Evolutionary conservation across 1,284 basidiomycete species (phyloP), one percentile per base, ranked within the genome.

Genomic region (Rhodotorula sp.): DNA sequence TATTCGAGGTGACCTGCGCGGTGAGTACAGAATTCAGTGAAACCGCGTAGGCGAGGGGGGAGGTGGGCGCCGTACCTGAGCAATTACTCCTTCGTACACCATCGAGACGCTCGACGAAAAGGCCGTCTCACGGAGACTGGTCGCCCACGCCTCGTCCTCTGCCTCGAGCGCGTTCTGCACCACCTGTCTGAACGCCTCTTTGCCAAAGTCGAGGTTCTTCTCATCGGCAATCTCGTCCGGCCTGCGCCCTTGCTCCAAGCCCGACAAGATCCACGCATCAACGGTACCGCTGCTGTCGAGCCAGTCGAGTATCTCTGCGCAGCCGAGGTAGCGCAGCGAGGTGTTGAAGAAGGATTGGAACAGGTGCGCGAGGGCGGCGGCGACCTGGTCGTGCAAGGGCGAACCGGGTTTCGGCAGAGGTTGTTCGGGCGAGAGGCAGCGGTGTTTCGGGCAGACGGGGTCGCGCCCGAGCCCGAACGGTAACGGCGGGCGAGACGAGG

Each of bases 331-430:
- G 24, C 71, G 68, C 20, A 75, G 60, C 20, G 62, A 67, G 20
- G 73, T 75, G 6, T 62, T 44, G 65, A 70, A 72, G 67, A 75
- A 75, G 37, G 73, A 73, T 55, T 68, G 62, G 58, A 73, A 75
- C 33, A 75, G 64, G 24, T 64, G 56, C 29, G 65, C 63, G 54
- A 74, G 68, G 5, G 64, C 57, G 15, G 48, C 10, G 6, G 72
- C 67, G 49, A 74, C 68, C 26, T 74, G 65, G 45, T 74, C 72
- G 63, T 71, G 62, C 8, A 74, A 24, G 6, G 65, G 67, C 2
- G 57, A 61, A 26, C 70, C 70, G 0, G 67, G 67, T 5, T 60
- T 62, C 15, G 72, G 72, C 2, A 74, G 62, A 2, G 69, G 69
- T 6, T 56, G 42, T 48, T 62, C 70, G 22, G 70, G 72, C 4